A percentile compares a stretch with the other conserved stretches of the same genome.
Conservation (phyloP, 768 basidiomycete genomes). For the Tricholoma flavovirens region DNA sequence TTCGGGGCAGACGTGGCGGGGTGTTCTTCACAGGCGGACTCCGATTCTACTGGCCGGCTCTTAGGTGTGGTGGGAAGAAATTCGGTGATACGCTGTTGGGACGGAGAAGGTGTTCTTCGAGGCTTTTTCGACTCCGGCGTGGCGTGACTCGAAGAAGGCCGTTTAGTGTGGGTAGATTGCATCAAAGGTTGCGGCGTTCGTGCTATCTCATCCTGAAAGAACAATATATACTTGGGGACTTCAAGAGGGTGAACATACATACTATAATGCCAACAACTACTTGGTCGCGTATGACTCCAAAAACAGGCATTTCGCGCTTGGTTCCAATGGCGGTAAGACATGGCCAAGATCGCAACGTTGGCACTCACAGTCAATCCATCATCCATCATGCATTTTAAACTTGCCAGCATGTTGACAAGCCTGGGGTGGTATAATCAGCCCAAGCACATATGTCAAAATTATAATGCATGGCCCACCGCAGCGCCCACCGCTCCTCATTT, state of each 20-base stretch:
- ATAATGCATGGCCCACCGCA: constrained; percentile 44
- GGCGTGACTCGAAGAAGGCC: neutral
- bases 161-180: constrained; percentile 6
- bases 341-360: neutral
- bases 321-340: neutral
- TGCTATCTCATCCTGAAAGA: constrained; percentile 48
- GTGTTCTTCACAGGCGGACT: neutral
- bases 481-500: constrained; percentile 72
- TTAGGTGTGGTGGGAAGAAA: constrained; percentile 1
- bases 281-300: constrained; percentile 62
- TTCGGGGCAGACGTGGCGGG: neutral
- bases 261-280: constrained; percentile 76
- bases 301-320: constrained; percentile 82
- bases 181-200: constrained; percentile 16
- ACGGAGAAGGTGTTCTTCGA: constrained; percentile 15
- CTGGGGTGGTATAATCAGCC: constrained; percentile 29
- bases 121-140: constrained; percentile 13
- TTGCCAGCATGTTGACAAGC: constrained; percentile 66
- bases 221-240: neutral
- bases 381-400: constrained; percentile 46
- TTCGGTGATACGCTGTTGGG: constrained; percentile 12
- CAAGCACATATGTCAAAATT: neutral
- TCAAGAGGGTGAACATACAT: constrained; percentile 12
- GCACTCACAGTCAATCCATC: constrained; percentile 46
- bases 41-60: neutral